A percentile compares a stretch with the other conserved stretches of the same genome.
Conservation (phyloP, 164 flowering plant genomes). For the Kalanchoe fedtschenkoi region DNA sequence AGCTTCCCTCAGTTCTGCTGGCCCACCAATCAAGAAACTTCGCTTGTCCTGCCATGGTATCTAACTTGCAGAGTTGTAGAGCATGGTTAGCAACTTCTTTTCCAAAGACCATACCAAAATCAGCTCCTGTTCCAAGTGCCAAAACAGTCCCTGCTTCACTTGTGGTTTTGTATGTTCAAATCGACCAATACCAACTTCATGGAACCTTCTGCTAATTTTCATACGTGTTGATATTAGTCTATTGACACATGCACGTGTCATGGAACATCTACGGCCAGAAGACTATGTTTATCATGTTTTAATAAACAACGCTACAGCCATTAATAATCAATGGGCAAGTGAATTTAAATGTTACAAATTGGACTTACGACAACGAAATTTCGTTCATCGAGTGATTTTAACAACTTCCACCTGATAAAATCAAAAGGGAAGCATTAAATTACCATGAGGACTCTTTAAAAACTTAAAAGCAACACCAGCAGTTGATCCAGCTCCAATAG, state of each 20-base stretch:
- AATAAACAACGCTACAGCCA: neutral
- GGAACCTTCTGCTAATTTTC: no score
- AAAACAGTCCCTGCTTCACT: neutral
- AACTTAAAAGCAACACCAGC: constrained; percentile 78
- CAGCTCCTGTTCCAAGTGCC: neutral
- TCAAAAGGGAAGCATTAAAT: neutral
- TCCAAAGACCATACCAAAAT: neutral
- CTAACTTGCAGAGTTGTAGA: constrained; percentile 27
- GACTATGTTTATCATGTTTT: no score
- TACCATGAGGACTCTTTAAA: constrained; percentile 93
- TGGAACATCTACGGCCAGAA: no score
- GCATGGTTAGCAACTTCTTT: neutral
- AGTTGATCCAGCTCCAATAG: constrained; percentile 63
- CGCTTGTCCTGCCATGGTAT: constrained; percentile 61
- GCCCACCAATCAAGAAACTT: constrained; percentile 85
- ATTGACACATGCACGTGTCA: no score
- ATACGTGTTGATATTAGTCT: no score
- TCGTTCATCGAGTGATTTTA: neutral
- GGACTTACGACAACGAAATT: neutral
- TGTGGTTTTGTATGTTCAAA: no score
- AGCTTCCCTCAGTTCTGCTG: constrained; percentile 36
- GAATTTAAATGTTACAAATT: no score
- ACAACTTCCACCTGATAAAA: neutral
- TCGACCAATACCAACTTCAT: no score
- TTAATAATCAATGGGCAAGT: neutral